phyloP scores from a whole-genome alignment of 805 yeast species.

The Saturnispora zaruensis region DNA sequence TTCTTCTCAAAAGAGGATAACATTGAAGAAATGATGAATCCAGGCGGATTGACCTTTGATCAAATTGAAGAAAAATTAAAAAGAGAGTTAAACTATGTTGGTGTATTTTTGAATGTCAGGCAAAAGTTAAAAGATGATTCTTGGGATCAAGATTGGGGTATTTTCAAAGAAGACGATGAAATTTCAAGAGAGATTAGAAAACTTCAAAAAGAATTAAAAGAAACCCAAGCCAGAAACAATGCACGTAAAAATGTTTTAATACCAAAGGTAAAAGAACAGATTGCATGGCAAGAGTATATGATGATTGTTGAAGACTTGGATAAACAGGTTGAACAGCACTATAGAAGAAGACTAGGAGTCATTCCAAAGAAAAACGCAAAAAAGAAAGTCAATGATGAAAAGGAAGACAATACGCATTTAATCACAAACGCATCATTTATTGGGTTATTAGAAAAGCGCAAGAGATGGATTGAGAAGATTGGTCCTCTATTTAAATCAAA shows the following conservation, averaged over 20 bases:
- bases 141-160: slow-evolving; percentile 61
- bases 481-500: slow-evolving; percentile 73
- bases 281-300: slow-evolving; percentile 91
- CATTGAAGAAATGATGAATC: slow-evolving; percentile 34
- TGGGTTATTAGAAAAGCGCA: slow-evolving; percentile 75
- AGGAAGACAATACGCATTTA: slow-evolving; percentile 41
- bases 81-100: slow-evolving; percentile 82
- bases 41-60: slow-evolving; percentile 51
- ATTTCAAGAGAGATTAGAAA: slow-evolving; percentile 73
- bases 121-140: slow-evolving; percentile 30
- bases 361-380: slow-evolving; percentile 57
- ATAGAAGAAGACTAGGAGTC: slow-evolving; percentile 69
- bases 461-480: slow-evolving; percentile 80
- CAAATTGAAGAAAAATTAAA: slow-evolving; percentile 81
- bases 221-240: slow-evolving; percentile 53
- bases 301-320: slow-evolving; percentile 89
- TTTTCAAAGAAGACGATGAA: slow-evolving; percentile 87
- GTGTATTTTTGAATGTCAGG: slow-evolving; percentile 66
- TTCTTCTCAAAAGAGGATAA: slow-evolving; percentile 15
- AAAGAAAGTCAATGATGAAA: slow-evolving; percentile 24
- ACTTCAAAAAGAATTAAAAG: slow-evolving; percentile 60
- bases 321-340: slow-evolving; percentile 94
- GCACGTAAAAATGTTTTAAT: slow-evolving; percentile 55
- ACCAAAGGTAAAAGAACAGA: slow-evolving; percentile 74
- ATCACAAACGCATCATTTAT: slow-evolving; percentile 72